Evolutionary conservation across 176 grass and related monocot species (phyloP).

Genomic region (Oryza meridionalis): DNA sequence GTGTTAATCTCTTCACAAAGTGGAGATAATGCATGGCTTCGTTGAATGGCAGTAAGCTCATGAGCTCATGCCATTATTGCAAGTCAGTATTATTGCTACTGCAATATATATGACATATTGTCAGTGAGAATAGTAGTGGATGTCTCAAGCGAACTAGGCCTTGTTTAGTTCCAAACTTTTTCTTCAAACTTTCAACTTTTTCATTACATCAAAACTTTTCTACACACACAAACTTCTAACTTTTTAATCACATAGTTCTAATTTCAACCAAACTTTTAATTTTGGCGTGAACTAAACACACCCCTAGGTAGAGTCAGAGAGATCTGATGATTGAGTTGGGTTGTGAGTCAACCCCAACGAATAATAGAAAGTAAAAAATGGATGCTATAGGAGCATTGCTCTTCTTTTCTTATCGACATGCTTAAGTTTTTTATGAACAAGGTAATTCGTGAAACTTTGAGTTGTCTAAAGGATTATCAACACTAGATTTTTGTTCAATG

Average conservation of each 20-base stretch:
- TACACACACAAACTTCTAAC: too few species aligned
- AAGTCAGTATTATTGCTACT: background rate
- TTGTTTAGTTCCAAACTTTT: too few species aligned
- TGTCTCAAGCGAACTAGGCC: background rate
- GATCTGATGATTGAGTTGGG: background rate
- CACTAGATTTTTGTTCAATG: too few species aligned
- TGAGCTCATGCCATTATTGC: background rate
- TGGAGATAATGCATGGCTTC: background rate
- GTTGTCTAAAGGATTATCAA: too few species aligned
- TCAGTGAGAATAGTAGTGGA: background rate
- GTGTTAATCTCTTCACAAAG: background rate
- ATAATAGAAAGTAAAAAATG: background rate
- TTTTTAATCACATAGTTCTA: too few species aligned
- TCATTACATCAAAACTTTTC: too few species aligned
- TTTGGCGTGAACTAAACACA: too few species aligned
- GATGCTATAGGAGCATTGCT: background rate
- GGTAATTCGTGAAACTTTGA: too few species aligned
- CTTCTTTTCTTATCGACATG: background rate
- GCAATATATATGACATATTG: background rate
- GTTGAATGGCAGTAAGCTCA: background rate
- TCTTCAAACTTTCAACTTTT: too few species aligned
- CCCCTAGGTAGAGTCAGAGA: background rate
- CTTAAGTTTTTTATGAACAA: too few species aligned
- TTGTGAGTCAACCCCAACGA: background rate
- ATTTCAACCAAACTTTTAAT: too few species aligned